Conservation (phyloP, 2,329 filamentous ascomycete species). For the Pezicula rhizophila region DNA sequence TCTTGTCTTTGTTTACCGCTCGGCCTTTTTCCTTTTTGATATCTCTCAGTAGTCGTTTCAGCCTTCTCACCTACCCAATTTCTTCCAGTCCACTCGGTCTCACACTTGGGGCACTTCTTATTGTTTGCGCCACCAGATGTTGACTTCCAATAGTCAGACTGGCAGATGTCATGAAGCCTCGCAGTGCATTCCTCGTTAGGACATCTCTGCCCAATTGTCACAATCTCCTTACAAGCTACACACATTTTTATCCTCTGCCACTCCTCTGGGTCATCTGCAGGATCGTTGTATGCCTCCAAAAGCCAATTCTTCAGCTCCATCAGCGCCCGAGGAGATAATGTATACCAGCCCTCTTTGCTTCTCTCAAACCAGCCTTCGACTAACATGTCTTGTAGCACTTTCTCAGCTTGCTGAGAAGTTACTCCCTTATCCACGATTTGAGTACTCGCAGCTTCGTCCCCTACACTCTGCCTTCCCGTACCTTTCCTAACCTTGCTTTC, state of each 20-base stretch:
- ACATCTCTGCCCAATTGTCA: constrained; percentile 80
- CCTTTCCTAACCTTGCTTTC: constrained; percentile 61
- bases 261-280: constrained; percentile 48
- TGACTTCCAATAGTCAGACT: constrained; percentile 65
- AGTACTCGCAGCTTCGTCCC: constrained; percentile 26
- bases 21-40: constrained; percentile 25
- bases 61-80: constrained; percentile 27
- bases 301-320: constrained; percentile 84
- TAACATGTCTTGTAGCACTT: constrained; percentile 62
- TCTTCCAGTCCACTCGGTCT: constrained; percentile 39
- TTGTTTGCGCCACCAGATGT: constrained; percentile 34
- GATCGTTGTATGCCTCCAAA: constrained; percentile 83
- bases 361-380: constrained; percentile 81
- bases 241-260: constrained; percentile 80
- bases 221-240: constrained; percentile 80
- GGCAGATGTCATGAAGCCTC: constrained; percentile 73
- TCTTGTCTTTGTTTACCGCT: constrained; percentile 12
- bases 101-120: constrained; percentile 59
- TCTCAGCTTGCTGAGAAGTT: constrained; percentile 72
- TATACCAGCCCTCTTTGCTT: constrained; percentile 66
- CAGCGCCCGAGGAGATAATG: constrained; percentile 67
- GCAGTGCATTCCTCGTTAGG: constrained; percentile 58
- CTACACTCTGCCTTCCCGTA: constrained; percentile 20
- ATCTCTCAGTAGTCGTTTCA: constrained; percentile 26
- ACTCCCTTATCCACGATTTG: constrained; percentile 48